Percentiles rank a stretch among this genome's conserved stretches.
Evolutionary conservation across 129 eudicot species (phyloP).

Genomic region (Lonicera japonica): DNA sequence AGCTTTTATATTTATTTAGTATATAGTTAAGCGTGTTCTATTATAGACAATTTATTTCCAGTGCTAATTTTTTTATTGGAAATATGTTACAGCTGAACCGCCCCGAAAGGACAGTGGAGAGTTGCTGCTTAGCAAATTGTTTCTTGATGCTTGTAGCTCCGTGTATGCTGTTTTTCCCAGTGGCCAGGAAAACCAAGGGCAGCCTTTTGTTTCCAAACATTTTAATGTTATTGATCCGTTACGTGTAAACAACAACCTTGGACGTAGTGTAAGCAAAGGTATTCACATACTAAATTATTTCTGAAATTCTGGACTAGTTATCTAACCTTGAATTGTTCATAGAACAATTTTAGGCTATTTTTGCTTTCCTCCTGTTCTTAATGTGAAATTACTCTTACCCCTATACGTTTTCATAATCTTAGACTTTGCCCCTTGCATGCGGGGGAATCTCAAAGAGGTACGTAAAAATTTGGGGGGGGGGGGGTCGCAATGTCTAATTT

Average conservation of each 20-base stretch:
- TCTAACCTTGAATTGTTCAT: background rate
- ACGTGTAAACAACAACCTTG: conserved; percentile 90
- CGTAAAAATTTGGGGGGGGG: too few species aligned
- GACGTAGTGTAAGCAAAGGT: conserved; percentile 99
- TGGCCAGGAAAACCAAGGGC: conserved; percentile 87
- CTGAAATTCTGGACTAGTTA: background rate
- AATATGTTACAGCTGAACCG: conserved; percentile 60
- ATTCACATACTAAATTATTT: background rate
- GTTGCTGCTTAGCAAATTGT: conserved; percentile 69
- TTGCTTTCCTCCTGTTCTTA: background rate
- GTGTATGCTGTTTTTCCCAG: conserved; percentile 78
- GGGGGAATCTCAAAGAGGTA: too few species aligned
- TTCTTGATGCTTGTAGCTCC: conserved; percentile 84
- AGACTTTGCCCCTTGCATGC: too few species aligned
- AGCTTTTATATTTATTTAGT: background rate
- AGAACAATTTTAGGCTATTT: too few species aligned
- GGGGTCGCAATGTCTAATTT: too few species aligned
- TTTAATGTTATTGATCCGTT: conserved; percentile 90
- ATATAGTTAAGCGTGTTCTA: background rate
- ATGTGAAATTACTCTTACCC: too few species aligned
- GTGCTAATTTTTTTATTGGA: conserved; percentile 10
- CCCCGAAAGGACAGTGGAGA: conserved; percentile 90
- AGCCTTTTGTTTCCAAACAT: conserved; percentile 67
- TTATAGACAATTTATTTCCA: conserved; percentile 4
- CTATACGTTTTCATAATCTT: too few species aligned